Base-by-base conservation (phyloP, 2,329 filamentous ascomycete genomes). In the Mollisia scopiformis region DNA sequence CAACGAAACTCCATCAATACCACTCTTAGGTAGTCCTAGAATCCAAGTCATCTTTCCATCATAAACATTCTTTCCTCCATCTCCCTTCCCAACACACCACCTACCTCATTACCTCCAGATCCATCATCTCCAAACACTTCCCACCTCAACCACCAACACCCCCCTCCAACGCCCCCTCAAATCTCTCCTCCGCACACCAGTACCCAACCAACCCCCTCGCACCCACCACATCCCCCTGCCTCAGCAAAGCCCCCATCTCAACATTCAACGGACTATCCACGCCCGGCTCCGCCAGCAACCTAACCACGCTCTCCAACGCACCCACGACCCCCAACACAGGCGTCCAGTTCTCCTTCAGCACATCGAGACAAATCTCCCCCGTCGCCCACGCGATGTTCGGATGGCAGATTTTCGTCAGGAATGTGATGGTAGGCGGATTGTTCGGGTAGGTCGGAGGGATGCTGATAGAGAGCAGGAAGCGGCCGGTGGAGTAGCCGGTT, bases 361-460 rank as follows among this genome's bases (percentile, higher is more conserved):
- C 83, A 73, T 97, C 95, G 28, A 98, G 86, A 75, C 95, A 99
- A 73, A 99, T 95, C 77, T 97, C 93, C 68, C 95, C 95, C 2
- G 87, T 93, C 68, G 80, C 79, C 73, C 86, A 87, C 63, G 84
- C 79, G 49, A 90, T 87, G 76, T 97, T 97, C 51, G 93, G 88
- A 79, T 97, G 93, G 71, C 92, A 90, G 67, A 96, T 87, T 64
- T 87, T 86, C 35, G 93, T 99, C n/a, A 82, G 79, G 79, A 99
- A 99, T 60, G 78, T 81, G 67, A 99, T 88, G 41, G 80, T 83
- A 1, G 95, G 95, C 1, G 95, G 89, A 1, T 84, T 77, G 59
- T 90, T 82, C 2, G 95, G 95, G 77, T 99, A 98, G 41, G 84
- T 85, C 0, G 84, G 68, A 0, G 95, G 93, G 70, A 98, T 84